Conservation (phyloP, 345 rosid species). For the Brassica cretica region DNA sequence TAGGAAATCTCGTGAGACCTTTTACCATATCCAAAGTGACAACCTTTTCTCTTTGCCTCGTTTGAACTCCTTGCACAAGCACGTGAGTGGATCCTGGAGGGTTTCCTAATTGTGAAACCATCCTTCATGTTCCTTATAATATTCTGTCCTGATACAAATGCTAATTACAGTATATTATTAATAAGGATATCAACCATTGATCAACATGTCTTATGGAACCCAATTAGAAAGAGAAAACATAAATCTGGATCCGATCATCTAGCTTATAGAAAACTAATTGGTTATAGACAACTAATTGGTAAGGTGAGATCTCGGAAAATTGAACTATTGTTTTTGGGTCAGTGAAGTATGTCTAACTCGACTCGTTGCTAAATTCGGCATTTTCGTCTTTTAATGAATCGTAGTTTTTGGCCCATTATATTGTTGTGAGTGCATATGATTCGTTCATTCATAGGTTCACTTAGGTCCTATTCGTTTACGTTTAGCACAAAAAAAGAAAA, state of each 20-base stretch:
- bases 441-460: neutral
- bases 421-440: neutral
- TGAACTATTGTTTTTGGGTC: neutral
- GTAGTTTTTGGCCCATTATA: neutral
- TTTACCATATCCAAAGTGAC: constrained; percentile 76
- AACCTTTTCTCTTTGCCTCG: constrained; percentile 76
- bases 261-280: too few relatives aligned
- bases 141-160: constrained; percentile 59
- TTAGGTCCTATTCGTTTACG: too few relatives aligned
- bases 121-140: constrained; percentile 70
- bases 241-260: neutral
- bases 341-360: neutral
- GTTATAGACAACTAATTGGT: too few relatives aligned
- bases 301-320: too few relatives aligned
- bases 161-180: neutral
- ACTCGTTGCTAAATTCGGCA: neutral
- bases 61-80: constrained; percentile 70
- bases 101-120: constrained; percentile 74
- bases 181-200: neutral
- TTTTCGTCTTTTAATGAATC: neutral
- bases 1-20: neutral
- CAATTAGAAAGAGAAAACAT: neutral
- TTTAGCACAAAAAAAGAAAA: neutral
- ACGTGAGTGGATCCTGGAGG: constrained; percentile 78
- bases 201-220: constrained; percentile 1